Conservation (phyloP, 768 basidiomycete species). For the Phlegmacium glaucopus region DNA sequence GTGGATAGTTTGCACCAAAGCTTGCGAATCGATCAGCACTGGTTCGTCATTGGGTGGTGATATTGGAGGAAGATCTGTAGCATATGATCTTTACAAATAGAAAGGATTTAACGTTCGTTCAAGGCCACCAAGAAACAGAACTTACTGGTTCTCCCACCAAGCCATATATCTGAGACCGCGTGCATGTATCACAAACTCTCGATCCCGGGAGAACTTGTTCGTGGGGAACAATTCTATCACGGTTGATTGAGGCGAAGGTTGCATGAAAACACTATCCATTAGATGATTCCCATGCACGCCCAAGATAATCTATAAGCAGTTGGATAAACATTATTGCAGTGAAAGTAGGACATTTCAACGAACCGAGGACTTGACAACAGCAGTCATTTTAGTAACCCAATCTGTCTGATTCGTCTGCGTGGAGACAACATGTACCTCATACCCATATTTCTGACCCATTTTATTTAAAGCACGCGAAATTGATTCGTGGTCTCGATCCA, state of each 20-base stretch:
- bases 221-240: conserved; percentile 78
- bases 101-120: no score
- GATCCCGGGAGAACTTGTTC: conserved; percentile 61
- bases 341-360: conserved; percentile 19
- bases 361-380: conserved; percentile 68
- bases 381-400: conserved; percentile 62
- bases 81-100: conserved; percentile 30
- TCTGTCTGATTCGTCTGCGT: conserved; percentile 43
- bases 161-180: conserved; percentile 57
- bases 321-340: conserved; percentile 4
- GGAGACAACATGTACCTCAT: conserved; percentile 54
- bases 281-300: conserved; percentile 60
- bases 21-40: conserved; percentile 35
- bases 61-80: conserved; percentile 29
- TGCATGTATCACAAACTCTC: conserved; percentile 51
- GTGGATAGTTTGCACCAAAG: conserved; percentile 37
- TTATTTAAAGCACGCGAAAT: conserved; percentile 55
- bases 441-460: conserved; percentile 48
- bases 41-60: conserved; percentile 19
- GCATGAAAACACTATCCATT: conserved; percentile 70
- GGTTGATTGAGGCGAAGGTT: conserved; percentile 52
- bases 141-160: conserved; percentile 46
- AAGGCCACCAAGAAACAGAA: conserved; percentile 1
- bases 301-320: conserved; percentile 46
- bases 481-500: conserved; percentile 51